Percentiles rank a stretch among this genome's conserved stretches.
Evolutionary conservation across 768 basidiomycete species (phyloP).

Genomic region (Russula sp.): DNA sequence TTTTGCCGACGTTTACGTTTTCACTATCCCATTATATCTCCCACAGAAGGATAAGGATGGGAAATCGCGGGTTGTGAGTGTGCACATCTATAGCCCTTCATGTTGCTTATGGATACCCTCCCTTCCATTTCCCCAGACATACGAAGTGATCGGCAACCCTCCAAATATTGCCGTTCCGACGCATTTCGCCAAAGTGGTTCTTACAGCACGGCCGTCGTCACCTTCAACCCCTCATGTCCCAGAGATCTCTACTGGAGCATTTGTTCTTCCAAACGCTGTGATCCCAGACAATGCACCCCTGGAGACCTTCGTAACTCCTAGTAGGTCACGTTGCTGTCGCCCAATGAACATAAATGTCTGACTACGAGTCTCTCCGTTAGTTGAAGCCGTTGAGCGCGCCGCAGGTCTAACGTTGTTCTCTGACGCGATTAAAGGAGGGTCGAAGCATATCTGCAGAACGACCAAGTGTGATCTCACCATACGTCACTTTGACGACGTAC

Average conservation of each 20-base stretch:
- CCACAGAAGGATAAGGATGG: constrained; percentile 83
- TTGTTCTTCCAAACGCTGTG: constrained; percentile 91
- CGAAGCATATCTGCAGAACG: constrained; percentile 85
- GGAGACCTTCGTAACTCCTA: constrained; percentile 76
- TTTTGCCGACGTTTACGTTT: constrained; percentile 95
- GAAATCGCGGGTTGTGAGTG: constrained; percentile 90
- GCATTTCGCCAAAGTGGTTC: constrained; percentile 95
- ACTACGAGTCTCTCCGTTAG: constrained; percentile 43
- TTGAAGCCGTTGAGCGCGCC: constrained; percentile 88
- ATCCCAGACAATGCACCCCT: constrained; percentile 84
- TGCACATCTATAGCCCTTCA: not conserved
- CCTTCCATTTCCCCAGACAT: constrained; percentile 49
- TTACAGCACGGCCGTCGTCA: constrained; percentile 71
- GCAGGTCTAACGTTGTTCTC: constrained; percentile 89
- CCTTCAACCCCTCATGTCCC: constrained; percentile 64
- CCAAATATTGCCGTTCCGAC: constrained; percentile 93
- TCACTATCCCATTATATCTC: constrained; percentile 96
- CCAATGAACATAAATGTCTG: not conserved
- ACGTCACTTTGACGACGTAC: constrained; percentile 86
- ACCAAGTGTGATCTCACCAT: constrained; percentile 88
- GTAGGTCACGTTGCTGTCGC: constrained; percentile 41
- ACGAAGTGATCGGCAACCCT: constrained; percentile 93
- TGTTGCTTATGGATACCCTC: not conserved
- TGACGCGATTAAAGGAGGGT: constrained; percentile 63
- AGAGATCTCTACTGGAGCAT: constrained; percentile 87